These are phyloP conservation scores for Amaranthus tricolor DNA, from an alignment of 179 eudicot genomes.

Conservation along the genomic window DNA sequence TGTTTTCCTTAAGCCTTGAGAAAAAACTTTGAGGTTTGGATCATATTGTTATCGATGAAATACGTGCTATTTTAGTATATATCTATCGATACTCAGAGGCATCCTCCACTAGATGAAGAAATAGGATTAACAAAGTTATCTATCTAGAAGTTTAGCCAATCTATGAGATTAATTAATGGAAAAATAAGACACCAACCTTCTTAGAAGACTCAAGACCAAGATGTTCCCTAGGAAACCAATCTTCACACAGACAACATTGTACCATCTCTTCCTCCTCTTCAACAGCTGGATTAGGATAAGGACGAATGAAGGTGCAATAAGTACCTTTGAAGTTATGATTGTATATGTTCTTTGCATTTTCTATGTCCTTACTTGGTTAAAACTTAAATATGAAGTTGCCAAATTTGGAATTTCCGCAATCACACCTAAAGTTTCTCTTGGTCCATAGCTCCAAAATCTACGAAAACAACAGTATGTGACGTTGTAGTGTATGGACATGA, in stretches of 20 bases:
- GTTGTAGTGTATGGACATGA: not conserved
- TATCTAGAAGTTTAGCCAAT: too few species aligned
- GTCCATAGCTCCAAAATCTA: constrained; percentile 96
- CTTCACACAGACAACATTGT: constrained; percentile 94
- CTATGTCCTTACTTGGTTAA: constrained; percentile 67
- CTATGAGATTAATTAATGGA: too few species aligned
- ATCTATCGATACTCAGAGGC: too few species aligned
- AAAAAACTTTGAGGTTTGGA: too few species aligned
- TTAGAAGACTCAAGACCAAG: constrained; percentile 71
- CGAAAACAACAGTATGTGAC: not conserved
- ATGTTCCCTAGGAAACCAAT: constrained; percentile 98
- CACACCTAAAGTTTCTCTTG: constrained; percentile 91
- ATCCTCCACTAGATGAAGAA: too few species aligned
- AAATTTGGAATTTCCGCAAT: constrained; percentile 97
- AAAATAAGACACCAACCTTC: constrained; percentile 46
- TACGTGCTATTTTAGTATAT: too few species aligned
- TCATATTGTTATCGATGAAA: too few species aligned
- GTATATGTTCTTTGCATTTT: constrained; percentile 69
- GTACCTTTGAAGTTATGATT: constrained; percentile 94
- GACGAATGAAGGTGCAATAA: constrained; percentile 71
- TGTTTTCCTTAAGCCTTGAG: too few species aligned
- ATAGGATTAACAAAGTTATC: too few species aligned
- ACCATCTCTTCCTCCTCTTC: constrained; percentile 90
- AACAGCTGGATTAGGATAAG: constrained; percentile 92
- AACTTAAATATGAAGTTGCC: constrained; percentile 92